Percentiles rank a stretch among this genome's conserved stretches.
phyloP scores from a whole-genome alignment of 2,329 filamentous ascomycete species.

The Scleromitrula shiraiana region DNA sequence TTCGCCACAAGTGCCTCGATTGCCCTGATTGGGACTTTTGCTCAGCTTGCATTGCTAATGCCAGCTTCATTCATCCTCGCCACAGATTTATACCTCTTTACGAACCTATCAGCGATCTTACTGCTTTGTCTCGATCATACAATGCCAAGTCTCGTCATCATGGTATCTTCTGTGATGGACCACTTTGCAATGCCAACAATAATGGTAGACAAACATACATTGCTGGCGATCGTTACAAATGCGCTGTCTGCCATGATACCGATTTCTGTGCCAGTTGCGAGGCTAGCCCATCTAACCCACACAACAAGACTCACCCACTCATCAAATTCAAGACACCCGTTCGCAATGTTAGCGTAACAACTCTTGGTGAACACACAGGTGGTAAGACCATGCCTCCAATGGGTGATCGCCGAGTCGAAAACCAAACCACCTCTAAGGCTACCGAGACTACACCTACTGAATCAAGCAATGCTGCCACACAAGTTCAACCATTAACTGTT shows the following conservation, averaged over 20 bases:
- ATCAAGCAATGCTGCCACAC: conserved; percentile 44
- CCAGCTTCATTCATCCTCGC: conserved; percentile 61
- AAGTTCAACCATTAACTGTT: conserved; percentile 68
- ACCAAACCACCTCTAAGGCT: conserved; percentile 38
- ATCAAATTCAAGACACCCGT: conserved; percentile 96
- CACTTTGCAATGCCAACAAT: conserved; percentile 61
- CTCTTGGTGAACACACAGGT: conserved; percentile 66
- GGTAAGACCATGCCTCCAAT: conserved; percentile 59
- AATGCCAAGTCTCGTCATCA: conserved; percentile 51
- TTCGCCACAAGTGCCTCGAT: conserved; percentile 92
- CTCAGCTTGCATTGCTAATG: conserved; percentile 60
- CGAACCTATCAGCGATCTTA: conserved; percentile 48
- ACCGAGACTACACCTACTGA: conserved; percentile 41
- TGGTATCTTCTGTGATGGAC: conserved; percentile 92
- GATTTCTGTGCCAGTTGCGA: conserved; percentile 96
- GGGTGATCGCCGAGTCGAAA: conserved; percentile 51
- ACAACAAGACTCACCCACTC: conserved; percentile 93
- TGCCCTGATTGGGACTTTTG: conserved; percentile 99
- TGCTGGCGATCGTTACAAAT: conserved; percentile 87
- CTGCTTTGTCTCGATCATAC: conserved; percentile 36
- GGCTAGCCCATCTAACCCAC: conserved; percentile 71
- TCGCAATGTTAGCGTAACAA: conserved; percentile 79
- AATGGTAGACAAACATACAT: conserved; percentile 61
- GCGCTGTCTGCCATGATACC: conserved; percentile 86
- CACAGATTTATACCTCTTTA: conserved; percentile 90